A percentile compares a stretch with the other conserved stretches of the same genome.
Conservation (phyloP, 768 basidiomycete species). For the Hirschioporus abietinus region DNA sequence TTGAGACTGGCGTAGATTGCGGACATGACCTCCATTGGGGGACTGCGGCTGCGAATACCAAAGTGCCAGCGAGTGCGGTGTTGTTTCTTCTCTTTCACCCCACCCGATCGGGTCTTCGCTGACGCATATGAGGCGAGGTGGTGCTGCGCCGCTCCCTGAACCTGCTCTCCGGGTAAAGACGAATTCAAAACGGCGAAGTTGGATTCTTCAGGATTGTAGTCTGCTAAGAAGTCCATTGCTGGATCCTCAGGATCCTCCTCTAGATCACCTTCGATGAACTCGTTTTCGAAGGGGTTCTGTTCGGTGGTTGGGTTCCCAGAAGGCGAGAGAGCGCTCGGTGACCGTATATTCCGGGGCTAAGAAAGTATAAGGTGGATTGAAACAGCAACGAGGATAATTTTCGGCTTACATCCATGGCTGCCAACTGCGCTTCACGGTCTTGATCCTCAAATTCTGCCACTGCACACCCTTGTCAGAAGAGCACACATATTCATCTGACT, state of each 20-base stretch:
- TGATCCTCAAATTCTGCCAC: constrained; percentile 79
- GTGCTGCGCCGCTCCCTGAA: constrained; percentile 48
- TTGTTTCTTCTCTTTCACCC: constrained; percentile 57
- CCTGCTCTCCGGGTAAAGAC: constrained; percentile 60
- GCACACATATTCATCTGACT: constrained; percentile 3
- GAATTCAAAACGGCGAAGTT: constrained; percentile 89
- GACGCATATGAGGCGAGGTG: constrained; percentile 66
- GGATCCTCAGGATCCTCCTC: constrained; percentile 54
- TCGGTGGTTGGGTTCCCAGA: constrained; percentile 50
- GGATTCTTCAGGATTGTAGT: constrained; percentile 40
- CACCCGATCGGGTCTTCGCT: constrained; percentile 39
- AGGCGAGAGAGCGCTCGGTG: constrained; percentile 63
- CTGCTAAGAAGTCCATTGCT: constrained; percentile 40
- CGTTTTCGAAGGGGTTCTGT: constrained; percentile 77
- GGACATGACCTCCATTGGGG: constrained; percentile 99
- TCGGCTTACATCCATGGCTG: constrained; percentile 71
- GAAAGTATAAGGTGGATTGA: constrained; percentile 9
- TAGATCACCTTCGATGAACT: constrained; percentile 54
- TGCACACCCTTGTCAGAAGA: constrained; percentile 22
- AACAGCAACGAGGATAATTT: constrained; percentile 1
- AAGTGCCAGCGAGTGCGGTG: constrained; percentile 95
- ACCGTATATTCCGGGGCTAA: constrained; percentile 67
- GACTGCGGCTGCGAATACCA: constrained; percentile 88
- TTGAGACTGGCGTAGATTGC: constrained; percentile 95
- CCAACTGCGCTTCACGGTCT: constrained; percentile 76